These are phyloP conservation scores for Tetracentron sinense DNA, from an alignment of 164 flowering plant genomes.

Conservation along the genomic window DNA sequence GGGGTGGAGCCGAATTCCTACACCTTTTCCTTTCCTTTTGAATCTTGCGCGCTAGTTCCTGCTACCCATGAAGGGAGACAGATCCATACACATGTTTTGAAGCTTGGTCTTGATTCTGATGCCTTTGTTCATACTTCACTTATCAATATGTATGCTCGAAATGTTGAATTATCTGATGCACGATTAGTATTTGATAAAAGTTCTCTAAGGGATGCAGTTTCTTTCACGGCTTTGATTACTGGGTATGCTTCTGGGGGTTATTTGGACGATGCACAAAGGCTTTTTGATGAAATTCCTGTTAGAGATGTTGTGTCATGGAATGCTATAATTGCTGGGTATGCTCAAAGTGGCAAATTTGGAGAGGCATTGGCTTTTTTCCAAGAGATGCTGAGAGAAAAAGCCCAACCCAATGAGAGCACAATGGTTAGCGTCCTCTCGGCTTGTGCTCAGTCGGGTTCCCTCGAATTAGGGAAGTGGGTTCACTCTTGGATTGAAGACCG, in stretches of 20 bases:
- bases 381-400: conserved; percentile 32
- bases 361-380: conserved; percentile 41
- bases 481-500: conserved; percentile 41
- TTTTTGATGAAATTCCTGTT: conserved; percentile 51
- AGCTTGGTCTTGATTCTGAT: conserved; percentile 41
- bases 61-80: conserved; percentile 34
- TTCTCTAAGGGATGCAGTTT: conserved; percentile 37
- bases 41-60: conserved; percentile 33
- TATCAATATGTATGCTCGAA: conserved; percentile 47
- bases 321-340: conserved; percentile 57
- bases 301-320: conserved; percentile 63
- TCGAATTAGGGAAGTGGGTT: conserved; percentile 40
- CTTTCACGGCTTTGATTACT: conserved; percentile 47
- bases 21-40: conserved; percentile 51
- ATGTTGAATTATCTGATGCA: conserved; percentile 41
- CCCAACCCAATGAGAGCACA: conserved; percentile 45
- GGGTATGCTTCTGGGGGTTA: conserved; percentile 39
- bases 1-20: conserved; percentile 45
- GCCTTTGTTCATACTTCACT: conserved; percentile 47
- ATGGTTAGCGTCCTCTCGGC: conserved; percentile 45
- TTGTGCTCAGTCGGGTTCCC: conserved; percentile 44
- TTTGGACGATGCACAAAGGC: conserved; percentile 36
- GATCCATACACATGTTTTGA: conserved; percentile 44
- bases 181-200: too few relatives aligned
- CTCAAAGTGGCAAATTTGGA: conserved; percentile 28